Evolutionary conservation across 257 asterid genomes (phyloP).

Genomic region (Thymus mandschuricus): DNA sequence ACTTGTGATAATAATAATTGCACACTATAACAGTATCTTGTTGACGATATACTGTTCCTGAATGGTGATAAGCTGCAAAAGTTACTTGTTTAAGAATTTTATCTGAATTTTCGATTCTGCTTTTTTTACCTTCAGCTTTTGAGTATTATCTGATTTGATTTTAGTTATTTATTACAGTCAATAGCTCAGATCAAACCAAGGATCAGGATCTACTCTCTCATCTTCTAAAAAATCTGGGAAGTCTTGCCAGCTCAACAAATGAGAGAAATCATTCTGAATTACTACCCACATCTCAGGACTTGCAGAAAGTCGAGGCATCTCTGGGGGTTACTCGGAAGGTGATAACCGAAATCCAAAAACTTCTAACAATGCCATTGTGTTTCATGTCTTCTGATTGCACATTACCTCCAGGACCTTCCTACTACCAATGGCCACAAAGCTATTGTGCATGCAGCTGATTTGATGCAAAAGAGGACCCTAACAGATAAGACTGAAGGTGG

Average conservation of each 20-base stretch:
- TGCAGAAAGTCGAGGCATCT: slow-evolving; percentile 36
- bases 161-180: slow-evolving; percentile 37
- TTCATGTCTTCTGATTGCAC: slow-evolving; percentile 25
- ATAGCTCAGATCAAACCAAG: slow-evolving; percentile 43
- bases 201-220: slow-evolving; percentile 48
- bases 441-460: slow-evolving; percentile 29
- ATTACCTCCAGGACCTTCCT: slow-evolving; percentile 38
- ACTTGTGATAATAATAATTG: not conserved
- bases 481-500: slow-evolving; percentile 46
- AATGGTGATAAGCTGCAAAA: not conserved
- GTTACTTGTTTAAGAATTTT: not conserved
- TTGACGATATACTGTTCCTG: not conserved
- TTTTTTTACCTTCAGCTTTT: slow-evolving; percentile 10
- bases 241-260: slow-evolving; percentile 32
- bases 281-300: slow-evolving; percentile 38
- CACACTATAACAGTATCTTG: not conserved
- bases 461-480: slow-evolving; percentile 26
- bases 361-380: not conserved
- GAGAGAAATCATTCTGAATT: slow-evolving; percentile 31
- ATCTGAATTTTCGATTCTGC: not conserved
- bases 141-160: slow-evolving; percentile 16
- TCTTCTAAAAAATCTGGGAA: slow-evolving; percentile 45
- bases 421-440: slow-evolving; percentile 30
- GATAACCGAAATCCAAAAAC: slow-evolving; percentile 6
- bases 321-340: slow-evolving; percentile 37